These are phyloP conservation scores for Wallacemonas sp. DNA, from an alignment of 208 protist species.

Conservation along the genomic window DNA sequence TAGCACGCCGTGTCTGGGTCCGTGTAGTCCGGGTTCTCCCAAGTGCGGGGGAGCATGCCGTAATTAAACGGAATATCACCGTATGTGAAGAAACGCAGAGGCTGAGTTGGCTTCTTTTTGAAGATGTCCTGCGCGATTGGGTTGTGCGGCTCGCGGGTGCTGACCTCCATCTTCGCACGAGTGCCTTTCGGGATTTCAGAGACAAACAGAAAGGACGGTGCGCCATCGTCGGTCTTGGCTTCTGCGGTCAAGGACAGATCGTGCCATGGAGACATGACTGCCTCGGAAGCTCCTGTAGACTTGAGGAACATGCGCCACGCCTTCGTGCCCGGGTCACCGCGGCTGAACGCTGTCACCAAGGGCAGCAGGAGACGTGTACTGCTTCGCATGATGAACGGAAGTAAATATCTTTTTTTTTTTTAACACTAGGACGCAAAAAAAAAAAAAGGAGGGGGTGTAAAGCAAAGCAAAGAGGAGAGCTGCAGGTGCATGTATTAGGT, in stretches of 20 bases:
- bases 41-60: constrained; percentile 94
- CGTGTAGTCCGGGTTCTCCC: constrained; percentile 69
- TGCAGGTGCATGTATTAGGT: too few species aligned
- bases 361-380: constrained; percentile 16
- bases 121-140: constrained; percentile 92
- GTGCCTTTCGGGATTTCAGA: constrained; percentile 90
- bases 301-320: constrained; percentile 67
- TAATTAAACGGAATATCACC: constrained; percentile 95
- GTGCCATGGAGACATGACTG: constrained; percentile 67
- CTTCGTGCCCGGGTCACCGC: constrained; percentile 33
- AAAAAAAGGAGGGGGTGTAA: too few species aligned
- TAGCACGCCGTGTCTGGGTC: constrained; percentile 53
- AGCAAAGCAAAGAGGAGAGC: too few species aligned
- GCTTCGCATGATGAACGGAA: constrained; percentile 8
- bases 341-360: constrained; percentile 11
- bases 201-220: constrained; percentile 59
- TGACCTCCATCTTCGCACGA: constrained; percentile 92
- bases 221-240: constrained; percentile 1
- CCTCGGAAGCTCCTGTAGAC: background rate
- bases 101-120: constrained; percentile 46
- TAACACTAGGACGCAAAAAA: background rate
- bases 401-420: constrained; percentile 10
- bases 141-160: constrained; percentile 88
- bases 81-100: constrained; percentile 83
- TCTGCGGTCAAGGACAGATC: constrained; percentile 46